phyloP scores from a whole-genome alignment of 2,329 filamentous ascomycete species.

The Paecilomyces variotii region DNA sequence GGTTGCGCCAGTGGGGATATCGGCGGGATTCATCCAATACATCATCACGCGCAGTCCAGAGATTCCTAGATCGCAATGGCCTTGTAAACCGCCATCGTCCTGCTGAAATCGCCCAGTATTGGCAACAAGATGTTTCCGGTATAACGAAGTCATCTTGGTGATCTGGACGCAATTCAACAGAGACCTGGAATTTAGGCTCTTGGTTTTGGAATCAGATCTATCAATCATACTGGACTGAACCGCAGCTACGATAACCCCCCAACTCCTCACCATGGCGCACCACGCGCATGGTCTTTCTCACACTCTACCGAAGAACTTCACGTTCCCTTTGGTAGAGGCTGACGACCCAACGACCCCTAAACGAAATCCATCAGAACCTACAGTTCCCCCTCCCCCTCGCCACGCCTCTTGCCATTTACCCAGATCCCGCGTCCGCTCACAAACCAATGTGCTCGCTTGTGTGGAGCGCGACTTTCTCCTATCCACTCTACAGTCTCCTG shows the following conservation, averaged over 20 bases:
- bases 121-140: not conserved
- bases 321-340: constrained; percentile 26
- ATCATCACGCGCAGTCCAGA: not conserved
- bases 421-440: constrained; percentile 30
- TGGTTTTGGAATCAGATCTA: not conserved
- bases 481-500: constrained; percentile 24
- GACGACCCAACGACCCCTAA: constrained; percentile 37
- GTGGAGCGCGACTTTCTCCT: constrained; percentile 25
- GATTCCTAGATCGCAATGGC: not conserved
- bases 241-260: not conserved
- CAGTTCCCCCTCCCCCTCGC: constrained; percentile 38
- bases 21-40: not conserved
- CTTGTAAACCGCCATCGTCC: not conserved
- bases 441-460: constrained; percentile 28
- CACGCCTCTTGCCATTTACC: constrained; percentile 36
- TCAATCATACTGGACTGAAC: not conserved
- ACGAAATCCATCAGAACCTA: constrained; percentile 28
- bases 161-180: not conserved
- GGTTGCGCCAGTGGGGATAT: not conserved
- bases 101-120: not conserved
- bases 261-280: constrained; percentile 25
- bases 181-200: not conserved
- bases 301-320: constrained; percentile 41
- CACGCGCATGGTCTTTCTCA: constrained; percentile 34
- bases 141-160: not conserved